phyloP scores from a whole-genome alignment of 1,139 yeast genomes.

The Diutina scorzettiae region DNA sequence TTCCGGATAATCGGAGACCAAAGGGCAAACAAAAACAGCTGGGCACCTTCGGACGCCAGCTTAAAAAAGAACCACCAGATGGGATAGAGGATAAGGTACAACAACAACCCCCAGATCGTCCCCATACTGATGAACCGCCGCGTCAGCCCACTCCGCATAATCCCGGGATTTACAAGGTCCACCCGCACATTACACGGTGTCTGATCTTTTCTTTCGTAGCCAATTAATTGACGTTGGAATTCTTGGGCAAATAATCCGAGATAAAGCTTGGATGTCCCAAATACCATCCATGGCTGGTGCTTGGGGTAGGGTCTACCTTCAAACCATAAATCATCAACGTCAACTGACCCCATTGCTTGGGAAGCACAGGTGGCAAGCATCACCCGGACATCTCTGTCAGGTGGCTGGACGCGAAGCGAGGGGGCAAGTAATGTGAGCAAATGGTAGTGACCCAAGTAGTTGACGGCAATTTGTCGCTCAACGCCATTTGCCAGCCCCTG shows the following conservation, averaged over 20 bases:
- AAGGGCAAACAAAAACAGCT: constrained; percentile 58
- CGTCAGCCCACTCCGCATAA: constrained; percentile 79
- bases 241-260: constrained; percentile 65
- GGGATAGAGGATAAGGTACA: constrained; percentile 67
- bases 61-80: constrained; percentile 73
- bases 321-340: constrained; percentile 59
- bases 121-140: constrained; percentile 75
- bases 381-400: constrained; percentile 86
- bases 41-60: constrained; percentile 68
- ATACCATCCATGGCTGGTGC: constrained; percentile 58
- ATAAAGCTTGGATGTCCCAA: constrained; percentile 73
- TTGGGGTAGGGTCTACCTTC: constrained; percentile 46
- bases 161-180: constrained; percentile 81
- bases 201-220: constrained; percentile 50
- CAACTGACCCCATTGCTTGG: constrained; percentile 60
- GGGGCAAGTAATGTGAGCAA: constrained; percentile 70
- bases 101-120: constrained; percentile 50
- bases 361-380: constrained; percentile 65
- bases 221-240: constrained; percentile 50
- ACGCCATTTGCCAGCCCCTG: constrained; percentile 68
- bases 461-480: constrained; percentile 73
- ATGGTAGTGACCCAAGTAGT: constrained; percentile 74
- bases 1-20: constrained; percentile 57
- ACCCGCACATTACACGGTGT: constrained; percentile 61
- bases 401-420: constrained; percentile 75